Conservation (phyloP, 73 alveolate genomes). For the Breviolum minutum region DNA sequence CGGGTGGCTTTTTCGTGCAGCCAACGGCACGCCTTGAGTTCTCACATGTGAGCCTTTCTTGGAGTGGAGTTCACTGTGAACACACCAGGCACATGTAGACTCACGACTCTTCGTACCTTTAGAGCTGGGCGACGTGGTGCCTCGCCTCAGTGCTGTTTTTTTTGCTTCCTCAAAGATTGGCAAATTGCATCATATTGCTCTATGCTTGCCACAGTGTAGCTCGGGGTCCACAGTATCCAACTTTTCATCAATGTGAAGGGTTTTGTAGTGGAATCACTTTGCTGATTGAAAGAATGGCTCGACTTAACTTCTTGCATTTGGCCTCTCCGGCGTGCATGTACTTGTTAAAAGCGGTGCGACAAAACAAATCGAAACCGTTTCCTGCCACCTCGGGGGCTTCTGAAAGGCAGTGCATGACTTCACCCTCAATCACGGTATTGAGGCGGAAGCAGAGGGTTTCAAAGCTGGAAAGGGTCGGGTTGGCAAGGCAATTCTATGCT, state of each 20-base stretch:
- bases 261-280: not conserved
- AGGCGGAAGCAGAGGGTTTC: not conserved
- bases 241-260: not conserved
- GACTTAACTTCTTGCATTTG: not conserved
- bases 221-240: too few relatives aligned
- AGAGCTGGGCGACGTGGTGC: slow-evolving; percentile 1
- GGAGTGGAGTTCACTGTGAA: not conserved
- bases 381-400: not conserved
- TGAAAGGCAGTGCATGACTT: slow-evolving; percentile 36
- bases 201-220: too few relatives aligned
- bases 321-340: not conserved
- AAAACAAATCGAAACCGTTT: not conserved
- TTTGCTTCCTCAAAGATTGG: not conserved
- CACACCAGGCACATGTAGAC: slow-evolving; percentile 41
- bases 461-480: not conserved
- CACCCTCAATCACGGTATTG: slow-evolving; percentile 50
- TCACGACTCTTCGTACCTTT: slow-evolving; percentile 33
- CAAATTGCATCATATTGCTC: too few relatives aligned
- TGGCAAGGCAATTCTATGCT: not conserved
- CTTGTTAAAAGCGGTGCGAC: not conserved
- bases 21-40: not conserved
- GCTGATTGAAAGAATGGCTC: not conserved
- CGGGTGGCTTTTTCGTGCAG: slow-evolving; percentile 56
- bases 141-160: not conserved
- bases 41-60: not conserved